A percentile compares a stretch with the other conserved stretches of the same genome.
These are phyloP conservation scores for Maudiozyma saulgeensis DNA, from an alignment of 805 yeast genomes.

Conservation along the genomic window DNA sequence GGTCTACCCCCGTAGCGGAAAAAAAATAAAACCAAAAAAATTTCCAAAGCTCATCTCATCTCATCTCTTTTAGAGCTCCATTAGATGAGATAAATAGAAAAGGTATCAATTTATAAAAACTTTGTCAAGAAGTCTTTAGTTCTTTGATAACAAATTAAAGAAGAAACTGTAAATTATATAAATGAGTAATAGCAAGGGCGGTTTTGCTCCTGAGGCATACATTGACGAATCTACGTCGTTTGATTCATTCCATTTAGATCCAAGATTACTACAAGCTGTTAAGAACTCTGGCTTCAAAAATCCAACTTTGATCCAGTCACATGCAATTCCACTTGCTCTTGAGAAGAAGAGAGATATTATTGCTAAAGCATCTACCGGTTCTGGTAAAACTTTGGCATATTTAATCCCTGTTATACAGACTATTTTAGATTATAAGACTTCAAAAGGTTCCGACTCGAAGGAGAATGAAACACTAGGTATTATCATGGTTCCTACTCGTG, in stretches of 20 bases:
- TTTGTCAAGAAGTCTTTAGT: background rate
- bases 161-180: background rate
- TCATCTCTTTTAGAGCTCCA: constrained; percentile 12
- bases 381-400: constrained; percentile 92
- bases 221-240: constrained; percentile 64
- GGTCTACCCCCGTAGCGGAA: background rate
- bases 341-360: constrained; percentile 86
- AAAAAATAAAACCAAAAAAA: constrained; percentile 2
- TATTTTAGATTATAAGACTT: constrained; percentile 40
- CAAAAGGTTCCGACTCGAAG: constrained; percentile 9
- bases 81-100: background rate
- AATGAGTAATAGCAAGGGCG: background rate
- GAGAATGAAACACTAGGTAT: constrained; percentile 42
- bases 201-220: constrained; percentile 49
- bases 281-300: constrained; percentile 67
- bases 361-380: constrained; percentile 91
- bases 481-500: constrained; percentile 86
- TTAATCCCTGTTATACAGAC: constrained; percentile 77
- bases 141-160: background rate
- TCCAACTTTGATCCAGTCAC: constrained; percentile 86
- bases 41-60: constrained; percentile 17
- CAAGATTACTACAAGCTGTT: constrained; percentile 76
- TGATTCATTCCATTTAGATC: constrained; percentile 70
- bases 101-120: background rate
- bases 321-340: constrained; percentile 85